Conservation (phyloP, 2,329 filamentous ascomycete species). For the Phialophora chinensis region DNA sequence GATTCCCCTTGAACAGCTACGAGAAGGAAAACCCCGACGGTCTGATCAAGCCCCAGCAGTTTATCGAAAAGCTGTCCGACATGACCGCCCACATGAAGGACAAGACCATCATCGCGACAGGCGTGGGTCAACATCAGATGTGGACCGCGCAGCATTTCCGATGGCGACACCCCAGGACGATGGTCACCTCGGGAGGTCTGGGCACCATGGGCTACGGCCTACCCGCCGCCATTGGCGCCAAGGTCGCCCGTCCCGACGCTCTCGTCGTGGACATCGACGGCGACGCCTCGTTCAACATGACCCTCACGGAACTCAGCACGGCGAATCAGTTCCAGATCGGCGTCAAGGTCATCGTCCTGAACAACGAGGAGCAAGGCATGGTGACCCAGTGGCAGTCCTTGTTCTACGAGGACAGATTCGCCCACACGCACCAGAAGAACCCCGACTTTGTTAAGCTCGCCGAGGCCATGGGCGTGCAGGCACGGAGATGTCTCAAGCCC, state of each 20-base stretch:
- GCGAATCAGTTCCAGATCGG: slow-evolving; percentile 96
- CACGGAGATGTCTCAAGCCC: slow-evolving; percentile 72
- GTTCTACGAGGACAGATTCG: slow-evolving; percentile 91
- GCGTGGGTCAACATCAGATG: slow-evolving; percentile 99
- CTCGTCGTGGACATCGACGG: slow-evolving; percentile 96
- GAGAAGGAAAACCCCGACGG: slow-evolving; percentile 77
- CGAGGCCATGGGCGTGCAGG: slow-evolving; percentile 87
- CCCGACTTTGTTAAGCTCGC: slow-evolving; percentile 95
- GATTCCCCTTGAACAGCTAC: slow-evolving; percentile 83
- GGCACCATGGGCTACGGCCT: slow-evolving; percentile 97
- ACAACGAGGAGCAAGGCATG: slow-evolving; percentile 99
- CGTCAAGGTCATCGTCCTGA: slow-evolving; percentile 90
- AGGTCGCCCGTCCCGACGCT: slow-evolving; percentile 80
- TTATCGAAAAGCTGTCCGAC: slow-evolving; percentile 89
- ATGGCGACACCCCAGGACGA: slow-evolving; percentile 87
- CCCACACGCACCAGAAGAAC: slow-evolving; percentile 92
- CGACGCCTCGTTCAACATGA: slow-evolving; percentile 99
- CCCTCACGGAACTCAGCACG: slow-evolving; percentile 90
- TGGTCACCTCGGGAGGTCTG: slow-evolving; percentile 95
- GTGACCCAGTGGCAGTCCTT: slow-evolving; percentile 98
- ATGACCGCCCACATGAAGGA: slow-evolving; percentile 81
- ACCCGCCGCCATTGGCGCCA: slow-evolving; percentile 92
- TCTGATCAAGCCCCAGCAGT: slow-evolving; percentile 89
- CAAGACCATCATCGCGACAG: slow-evolving; percentile 85
- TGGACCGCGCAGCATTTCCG: slow-evolving; percentile 97